Conservation (phyloP, 2,329 filamentous ascomycete genomes). For the Fusarium brevicatenulatum region DNA sequence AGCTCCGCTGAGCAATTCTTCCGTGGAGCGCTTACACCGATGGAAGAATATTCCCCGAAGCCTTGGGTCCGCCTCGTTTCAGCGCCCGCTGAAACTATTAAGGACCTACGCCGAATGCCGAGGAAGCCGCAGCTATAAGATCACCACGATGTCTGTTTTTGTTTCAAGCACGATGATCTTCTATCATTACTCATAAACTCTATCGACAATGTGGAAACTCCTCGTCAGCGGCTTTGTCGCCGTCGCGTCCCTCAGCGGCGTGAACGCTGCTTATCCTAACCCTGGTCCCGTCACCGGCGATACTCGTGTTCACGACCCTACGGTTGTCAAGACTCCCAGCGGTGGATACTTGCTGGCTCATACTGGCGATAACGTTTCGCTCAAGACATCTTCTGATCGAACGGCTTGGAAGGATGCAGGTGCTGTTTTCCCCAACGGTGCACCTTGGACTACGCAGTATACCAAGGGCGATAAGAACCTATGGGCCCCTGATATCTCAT, state of each 20-base stretch:
- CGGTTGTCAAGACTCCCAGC: conserved; percentile 44
- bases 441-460: conserved; percentile 47
- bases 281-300: conserved; percentile 43
- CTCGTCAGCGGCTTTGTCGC: conserved; percentile 39
- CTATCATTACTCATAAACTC: background rate
- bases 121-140: conserved; percentile 1
- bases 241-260: conserved; percentile 21
- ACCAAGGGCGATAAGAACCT: conserved; percentile 46
- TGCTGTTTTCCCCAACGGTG: conserved; percentile 45
- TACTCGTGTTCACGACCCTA: conserved; percentile 45
- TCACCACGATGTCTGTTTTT: background rate
- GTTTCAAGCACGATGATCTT: background rate
- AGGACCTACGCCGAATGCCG: background rate
- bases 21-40: conserved; percentile 26
- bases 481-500: conserved; percentile 65
- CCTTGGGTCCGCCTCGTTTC: background rate
- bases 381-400: conserved; percentile 49
- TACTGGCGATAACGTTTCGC: conserved; percentile 43
- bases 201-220: conserved; percentile 28
- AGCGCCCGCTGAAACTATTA: conserved; percentile 25
- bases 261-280: conserved; percentile 8
- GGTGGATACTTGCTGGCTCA: conserved; percentile 44
- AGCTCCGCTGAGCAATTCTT: conserved; percentile 20
- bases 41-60: background rate
- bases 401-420: conserved; percentile 46